Evolutionary conservation across 2,329 filamentous ascomycete species (phyloP), one percentile per base, ranked within the genome.

Genomic region (Alternaria dauci): DNA sequence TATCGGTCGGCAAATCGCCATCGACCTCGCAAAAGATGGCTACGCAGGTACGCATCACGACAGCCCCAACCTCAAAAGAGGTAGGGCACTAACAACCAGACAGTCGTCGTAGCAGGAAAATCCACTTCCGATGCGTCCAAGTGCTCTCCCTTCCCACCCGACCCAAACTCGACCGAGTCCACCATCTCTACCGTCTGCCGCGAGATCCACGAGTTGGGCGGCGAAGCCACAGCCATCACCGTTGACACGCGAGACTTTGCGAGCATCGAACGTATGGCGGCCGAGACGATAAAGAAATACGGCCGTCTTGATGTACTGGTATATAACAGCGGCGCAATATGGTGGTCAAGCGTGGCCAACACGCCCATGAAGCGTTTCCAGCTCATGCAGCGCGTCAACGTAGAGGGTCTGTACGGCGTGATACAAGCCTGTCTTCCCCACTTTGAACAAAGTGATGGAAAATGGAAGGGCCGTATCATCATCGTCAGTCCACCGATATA

Each of bases 401-500:
- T 78, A 90, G 66, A 92, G 69, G 93, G 92, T 0, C 81, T 96
- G 0, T 96, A 96, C 78, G 89, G 85, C 18, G 84, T 85, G 3
- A 74, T 95, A 6, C 90, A 93, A 70, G 88, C 88, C 5, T 80
- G 84, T 2, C 82, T 95, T 20, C 91, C 92, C 2, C 82, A 89
- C 61, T 88, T 94, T 61, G 78, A 79, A 56, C 79, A 82, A 48
- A 82, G 81, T 61, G 80, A 70, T 0, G 83, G 81, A 61, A 80
- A 71, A 0, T 85, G 83, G 79, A 83, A 81, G 26, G 91, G 88
- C 0, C 80, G 92, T 26, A 87, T 96, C 62, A 81, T 96, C 46
- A 90, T 95, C 55, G 90, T 96, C 55, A 91, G 88, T 71, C 93
- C 93, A 25, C 92, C 92, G 2, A 94, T 96, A 58, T 96, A 96